Conservation (phyloP, 805 yeast genomes). For the Candida railenensis region DNA sequence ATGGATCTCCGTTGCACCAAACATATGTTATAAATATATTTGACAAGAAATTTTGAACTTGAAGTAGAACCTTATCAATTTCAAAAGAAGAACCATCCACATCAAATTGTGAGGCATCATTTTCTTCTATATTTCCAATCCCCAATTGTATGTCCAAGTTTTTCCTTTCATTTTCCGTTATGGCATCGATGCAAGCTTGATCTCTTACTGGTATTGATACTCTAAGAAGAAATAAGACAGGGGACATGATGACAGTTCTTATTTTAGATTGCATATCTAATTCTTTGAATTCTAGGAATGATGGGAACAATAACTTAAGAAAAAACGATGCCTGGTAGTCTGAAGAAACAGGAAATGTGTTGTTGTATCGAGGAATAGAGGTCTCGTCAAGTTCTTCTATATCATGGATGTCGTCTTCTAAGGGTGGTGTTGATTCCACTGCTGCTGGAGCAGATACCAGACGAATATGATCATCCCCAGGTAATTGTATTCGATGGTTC, state of each 20-base stretch:
- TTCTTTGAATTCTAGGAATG: slow-evolving; percentile 11
- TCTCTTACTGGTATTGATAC: slow-evolving; percentile 35
- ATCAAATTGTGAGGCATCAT: neutral
- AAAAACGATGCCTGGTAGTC: neutral
- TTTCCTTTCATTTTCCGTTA: slow-evolving; percentile 5
- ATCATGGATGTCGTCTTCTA: neutral
- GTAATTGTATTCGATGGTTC: slow-evolving; percentile 9
- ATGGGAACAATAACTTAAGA: slow-evolving; percentile 16
- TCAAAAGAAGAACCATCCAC: slow-evolving; percentile 14
- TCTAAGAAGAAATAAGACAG: slow-evolving; percentile 25
- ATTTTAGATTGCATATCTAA: slow-evolving; percentile 11
- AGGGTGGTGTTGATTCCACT: neutral
- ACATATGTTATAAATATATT: slow-evolving; percentile 22
- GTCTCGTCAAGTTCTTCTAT: neutral
- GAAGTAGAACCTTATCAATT: slow-evolving; percentile 18
- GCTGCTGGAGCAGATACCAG: slow-evolving; percentile 12
- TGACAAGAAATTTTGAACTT: slow-evolving; percentile 29
- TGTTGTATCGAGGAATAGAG: slow-evolving; percentile 14
- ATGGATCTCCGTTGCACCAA: slow-evolving; percentile 8
- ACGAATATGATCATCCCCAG: slow-evolving; percentile 8
- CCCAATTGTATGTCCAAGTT: slow-evolving; percentile 1
- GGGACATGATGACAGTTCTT: slow-evolving; percentile 16
- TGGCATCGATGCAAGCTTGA: slow-evolving; percentile 9
- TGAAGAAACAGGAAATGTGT: slow-evolving; percentile 14
- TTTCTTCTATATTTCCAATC: neutral